A percentile compares a stretch with the other conserved stretches of the same genome.
Evolutionary conservation across 257 asterid species (phyloP).

Genomic region (Solanum etuberosum): DNA sequence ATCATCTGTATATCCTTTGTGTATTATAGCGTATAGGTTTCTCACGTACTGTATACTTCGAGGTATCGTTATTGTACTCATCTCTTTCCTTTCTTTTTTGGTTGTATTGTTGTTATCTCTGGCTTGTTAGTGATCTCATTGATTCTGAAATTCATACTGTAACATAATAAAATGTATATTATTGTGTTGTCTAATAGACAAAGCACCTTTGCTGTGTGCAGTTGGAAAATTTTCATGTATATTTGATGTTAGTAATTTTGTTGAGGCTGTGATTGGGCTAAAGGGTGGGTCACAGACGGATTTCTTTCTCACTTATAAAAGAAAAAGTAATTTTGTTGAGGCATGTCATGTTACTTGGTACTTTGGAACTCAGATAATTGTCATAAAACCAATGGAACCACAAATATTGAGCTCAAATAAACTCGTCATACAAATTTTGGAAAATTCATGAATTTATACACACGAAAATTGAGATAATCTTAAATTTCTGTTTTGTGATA

Average conservation of each 20-base stretch:
- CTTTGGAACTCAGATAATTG: background rate
- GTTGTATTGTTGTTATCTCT: background rate
- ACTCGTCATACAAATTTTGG: background rate
- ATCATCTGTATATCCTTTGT: slow-evolving; percentile 32
- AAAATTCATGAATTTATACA: no score
- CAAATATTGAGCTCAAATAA: background rate
- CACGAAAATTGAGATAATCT: background rate
- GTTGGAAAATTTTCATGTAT: background rate
- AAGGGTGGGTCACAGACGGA: rapidly evolving
- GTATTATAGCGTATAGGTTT: background rate
- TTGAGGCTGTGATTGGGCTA: background rate
- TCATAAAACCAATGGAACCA: background rate
- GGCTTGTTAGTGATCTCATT: background rate
- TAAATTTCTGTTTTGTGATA: no score
- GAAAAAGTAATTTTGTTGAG: background rate
- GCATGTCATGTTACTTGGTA: background rate
- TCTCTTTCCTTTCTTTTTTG: background rate
- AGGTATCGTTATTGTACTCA: background rate
- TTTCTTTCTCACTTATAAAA: no score
- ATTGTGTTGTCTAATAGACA: background rate
- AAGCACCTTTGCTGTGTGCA: background rate
- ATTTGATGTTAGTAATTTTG: background rate
- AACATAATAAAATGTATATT: background rate
- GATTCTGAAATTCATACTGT: background rate
- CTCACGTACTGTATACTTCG: background rate